A percentile compares a stretch with the other conserved stretches of the same genome.
Conservation (phyloP, 768 basidiomycete species). For the Panellus pusillus region DNA sequence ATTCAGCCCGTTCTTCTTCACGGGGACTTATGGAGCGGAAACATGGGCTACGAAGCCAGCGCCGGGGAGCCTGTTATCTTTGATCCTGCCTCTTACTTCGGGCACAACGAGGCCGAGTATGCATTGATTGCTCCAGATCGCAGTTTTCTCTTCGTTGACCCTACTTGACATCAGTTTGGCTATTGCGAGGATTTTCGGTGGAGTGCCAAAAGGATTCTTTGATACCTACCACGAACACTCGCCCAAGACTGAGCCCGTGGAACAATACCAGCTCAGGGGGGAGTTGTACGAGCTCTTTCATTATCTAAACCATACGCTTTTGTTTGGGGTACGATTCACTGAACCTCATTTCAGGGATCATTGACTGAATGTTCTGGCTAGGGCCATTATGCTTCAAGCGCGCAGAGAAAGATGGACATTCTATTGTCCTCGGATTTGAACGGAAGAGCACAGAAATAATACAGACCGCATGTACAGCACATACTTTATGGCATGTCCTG, state of each 20-base stretch:
- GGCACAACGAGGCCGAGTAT: conserved; percentile 83
- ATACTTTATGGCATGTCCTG: background rate
- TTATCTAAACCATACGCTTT: conserved; percentile 76
- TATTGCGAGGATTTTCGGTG: conserved; percentile 79
- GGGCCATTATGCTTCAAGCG: conserved; percentile 54
- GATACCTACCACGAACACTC: conserved; percentile 60
- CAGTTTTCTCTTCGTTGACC: background rate
- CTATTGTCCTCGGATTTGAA: conserved; percentile 20
- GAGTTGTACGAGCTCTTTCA: conserved; percentile 81
- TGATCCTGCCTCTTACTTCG: conserved; percentile 78
- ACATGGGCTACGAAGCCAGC: conserved; percentile 57
- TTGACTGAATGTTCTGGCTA: conserved; percentile 39
- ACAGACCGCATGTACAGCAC: conserved; percentile 2
- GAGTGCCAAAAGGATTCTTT: conserved; percentile 65
- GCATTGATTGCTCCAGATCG: conserved; percentile 20
- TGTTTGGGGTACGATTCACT: conserved; percentile 65
- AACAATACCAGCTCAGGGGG: conserved; percentile 61
- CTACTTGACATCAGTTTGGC: conserved; percentile 49
- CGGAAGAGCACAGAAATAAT: background rate
- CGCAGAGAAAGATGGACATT: conserved; percentile 45
- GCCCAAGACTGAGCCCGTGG: conserved; percentile 64
- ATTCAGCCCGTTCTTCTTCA: conserved; percentile 72
- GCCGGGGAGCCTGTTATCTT: conserved; percentile 67
- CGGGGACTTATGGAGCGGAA: conserved; percentile 84
- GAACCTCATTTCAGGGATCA: background rate